phyloP scores from a whole-genome alignment of 805 yeast genomes.

The Candida dajiaensis region DNA sequence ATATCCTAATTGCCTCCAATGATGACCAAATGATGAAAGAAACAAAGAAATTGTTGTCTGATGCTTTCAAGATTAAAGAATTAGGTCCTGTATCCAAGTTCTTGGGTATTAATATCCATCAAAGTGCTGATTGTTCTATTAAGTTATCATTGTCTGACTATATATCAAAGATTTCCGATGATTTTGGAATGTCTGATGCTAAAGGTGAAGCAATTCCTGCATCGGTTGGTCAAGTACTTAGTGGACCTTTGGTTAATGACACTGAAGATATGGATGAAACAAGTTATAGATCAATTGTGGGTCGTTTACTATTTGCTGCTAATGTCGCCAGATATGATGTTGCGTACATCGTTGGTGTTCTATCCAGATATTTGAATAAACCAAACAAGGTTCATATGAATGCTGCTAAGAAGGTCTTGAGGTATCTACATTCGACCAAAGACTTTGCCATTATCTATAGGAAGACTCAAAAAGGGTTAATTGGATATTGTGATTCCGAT shows the following conservation, averaged over 20 bases:
- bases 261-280: background rate
- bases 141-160: background rate
- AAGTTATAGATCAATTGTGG: background rate
- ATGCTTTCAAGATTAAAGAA: slow-evolving; percentile 1
- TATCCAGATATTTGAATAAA: too few species aligned
- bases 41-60: background rate
- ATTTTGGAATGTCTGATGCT: background rate
- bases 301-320: too few species aligned
- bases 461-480: background rate
- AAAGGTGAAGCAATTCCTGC: background rate
- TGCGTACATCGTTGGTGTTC: background rate
- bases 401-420: background rate
- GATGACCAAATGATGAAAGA: background rate
- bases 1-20: background rate
- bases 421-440: background rate
- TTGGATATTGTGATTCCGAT: background rate
- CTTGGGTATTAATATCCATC: slow-evolving; percentile 1
- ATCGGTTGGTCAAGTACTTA: background rate
- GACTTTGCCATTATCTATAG: background rate
- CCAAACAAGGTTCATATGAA: background rate
- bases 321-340: background rate
- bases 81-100: background rate
- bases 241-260: background rate
- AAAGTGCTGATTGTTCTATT: too few species aligned
- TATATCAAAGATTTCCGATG: background rate